These are phyloP conservation scores for Mariannaea sp. DNA, from an alignment of 2,329 filamentous ascomycete genomes.

Conservation along the genomic window DNA sequence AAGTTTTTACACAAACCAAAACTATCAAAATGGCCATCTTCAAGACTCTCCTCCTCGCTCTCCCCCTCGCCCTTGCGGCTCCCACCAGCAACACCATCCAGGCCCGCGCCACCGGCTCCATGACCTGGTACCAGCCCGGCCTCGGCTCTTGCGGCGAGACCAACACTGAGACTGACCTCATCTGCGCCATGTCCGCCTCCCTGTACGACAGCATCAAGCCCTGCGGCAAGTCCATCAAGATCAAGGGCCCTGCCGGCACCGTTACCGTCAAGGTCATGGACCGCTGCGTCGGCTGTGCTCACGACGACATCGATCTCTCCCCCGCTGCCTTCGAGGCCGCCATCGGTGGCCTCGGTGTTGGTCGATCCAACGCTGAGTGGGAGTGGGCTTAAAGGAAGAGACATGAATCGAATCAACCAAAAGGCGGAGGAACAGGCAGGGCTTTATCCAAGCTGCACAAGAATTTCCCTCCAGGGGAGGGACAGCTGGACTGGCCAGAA, in stretches of 20 bases:
- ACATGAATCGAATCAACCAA: not conserved
- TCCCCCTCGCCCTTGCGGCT: conserved; percentile 26
- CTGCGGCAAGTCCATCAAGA: conserved; percentile 69
- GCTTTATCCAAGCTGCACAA: not conserved
- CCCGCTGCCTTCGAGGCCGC: conserved; percentile 52
- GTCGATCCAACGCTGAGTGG: conserved; percentile 35
- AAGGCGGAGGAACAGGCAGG: not conserved
- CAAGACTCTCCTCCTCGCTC: conserved; percentile 25
- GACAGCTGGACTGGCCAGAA: not conserved
- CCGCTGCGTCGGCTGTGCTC: conserved; percentile 59
- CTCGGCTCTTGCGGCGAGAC: conserved; percentile 72
- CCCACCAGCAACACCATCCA: conserved; percentile 17
- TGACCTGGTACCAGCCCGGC: conserved; percentile 63
- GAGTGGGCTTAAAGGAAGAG: conserved; percentile 28
- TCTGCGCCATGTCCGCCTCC: conserved; percentile 70
- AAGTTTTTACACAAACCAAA: not conserved
- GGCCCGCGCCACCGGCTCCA: conserved; percentile 16
- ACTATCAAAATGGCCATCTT: conserved; percentile 4
- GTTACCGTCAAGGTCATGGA: conserved; percentile 71
- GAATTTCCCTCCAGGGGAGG: not conserved
- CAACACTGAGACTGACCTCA: conserved; percentile 58
- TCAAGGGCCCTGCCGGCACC: conserved; percentile 50
- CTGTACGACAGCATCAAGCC: conserved; percentile 64
- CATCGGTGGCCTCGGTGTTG: conserved; percentile 40
- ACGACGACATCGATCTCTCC: conserved; percentile 55